Evolutionary conservation across 2,329 filamentous ascomycete genomes (phyloP).

Genomic region (Ophiostoma quercus): DNA sequence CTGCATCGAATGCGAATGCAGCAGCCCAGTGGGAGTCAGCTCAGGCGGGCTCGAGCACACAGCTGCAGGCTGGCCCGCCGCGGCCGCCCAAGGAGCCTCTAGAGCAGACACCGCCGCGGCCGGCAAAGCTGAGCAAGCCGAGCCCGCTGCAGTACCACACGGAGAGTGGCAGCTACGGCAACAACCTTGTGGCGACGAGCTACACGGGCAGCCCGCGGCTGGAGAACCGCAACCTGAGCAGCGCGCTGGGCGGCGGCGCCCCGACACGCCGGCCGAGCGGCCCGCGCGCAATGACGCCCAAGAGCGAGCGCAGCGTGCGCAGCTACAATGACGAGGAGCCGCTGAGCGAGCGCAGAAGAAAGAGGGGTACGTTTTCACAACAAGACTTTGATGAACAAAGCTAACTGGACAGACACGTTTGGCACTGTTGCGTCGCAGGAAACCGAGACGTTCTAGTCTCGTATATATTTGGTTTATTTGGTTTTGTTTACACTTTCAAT

Average conservation of each 20-base stretch:
- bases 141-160: constrained; percentile 50
- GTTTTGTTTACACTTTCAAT: not conserved
- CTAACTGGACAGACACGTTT: constrained; percentile 45
- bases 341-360: constrained; percentile 47
- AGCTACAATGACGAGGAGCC: constrained; percentile 42
- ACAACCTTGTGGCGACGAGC: constrained; percentile 38
- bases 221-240: constrained; percentile 55
- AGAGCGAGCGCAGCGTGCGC: constrained; percentile 38
- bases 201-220: constrained; percentile 49
- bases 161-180: constrained; percentile 47
- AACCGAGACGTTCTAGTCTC: constrained; percentile 46
- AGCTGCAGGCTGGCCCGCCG: constrained; percentile 39
- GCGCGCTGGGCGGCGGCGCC: constrained; percentile 42
- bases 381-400: too few relatives aligned
- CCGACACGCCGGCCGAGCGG: constrained; percentile 53
- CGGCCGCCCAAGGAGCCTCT: constrained; percentile 60
- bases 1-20: constrained; percentile 30
- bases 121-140: constrained; percentile 46
- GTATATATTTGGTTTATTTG: not conserved
- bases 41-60: constrained; percentile 31
- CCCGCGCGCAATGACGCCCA: constrained; percentile 57
- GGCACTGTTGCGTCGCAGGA: constrained; percentile 49
- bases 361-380: too few relatives aligned
- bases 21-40: constrained; percentile 43
- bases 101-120: constrained; percentile 45